Evolutionary conservation across 1,284 basidiomycete genomes (phyloP).

Genomic region (Veloboletus limbatus): DNA sequence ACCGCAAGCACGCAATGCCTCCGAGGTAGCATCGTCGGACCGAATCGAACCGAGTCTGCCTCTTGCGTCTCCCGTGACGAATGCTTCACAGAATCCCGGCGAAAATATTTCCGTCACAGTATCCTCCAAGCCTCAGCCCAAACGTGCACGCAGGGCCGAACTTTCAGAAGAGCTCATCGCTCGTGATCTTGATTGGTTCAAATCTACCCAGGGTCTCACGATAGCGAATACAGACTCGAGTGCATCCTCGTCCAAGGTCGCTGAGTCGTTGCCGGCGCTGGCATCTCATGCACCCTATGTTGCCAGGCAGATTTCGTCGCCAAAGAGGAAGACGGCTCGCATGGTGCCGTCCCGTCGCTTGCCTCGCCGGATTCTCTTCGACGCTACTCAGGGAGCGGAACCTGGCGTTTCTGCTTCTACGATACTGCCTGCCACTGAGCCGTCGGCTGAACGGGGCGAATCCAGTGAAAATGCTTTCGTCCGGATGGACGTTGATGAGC

Average conservation of each 20-base stretch:
- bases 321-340: slow-evolving; percentile 25
- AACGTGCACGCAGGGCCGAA: slow-evolving; percentile 22
- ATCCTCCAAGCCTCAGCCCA: slow-evolving; percentile 27
- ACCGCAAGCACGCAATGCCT: not conserved
- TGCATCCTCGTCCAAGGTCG: not conserved
- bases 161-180: slow-evolving; percentile 27
- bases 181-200: slow-evolving; percentile 34
- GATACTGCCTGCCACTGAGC: not conserved
- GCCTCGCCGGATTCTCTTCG: slow-evolving; percentile 19
- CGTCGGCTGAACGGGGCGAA: not conserved
- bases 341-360: slow-evolving; percentile 26
- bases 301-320: not conserved
- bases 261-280: not conserved
- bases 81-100: not conserved
- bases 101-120: slow-evolving; percentile 2
- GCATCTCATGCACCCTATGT: slow-evolving; percentile 1
- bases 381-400: not conserved
- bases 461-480: not conserved
- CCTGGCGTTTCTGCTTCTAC: not conserved
- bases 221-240: not conserved
- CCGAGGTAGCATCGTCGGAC: slow-evolving; percentile 1
- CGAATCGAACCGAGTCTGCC: not conserved
- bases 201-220: slow-evolving; percentile 9
- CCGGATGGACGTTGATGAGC: slow-evolving; percentile 9
- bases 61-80: not conserved